Evolutionary conservation across 495 filamentous ascomycete genomes (phyloP), one percentile per base, ranked within the genome.

Genomic region (Astrocystis sublimbata): DNA sequence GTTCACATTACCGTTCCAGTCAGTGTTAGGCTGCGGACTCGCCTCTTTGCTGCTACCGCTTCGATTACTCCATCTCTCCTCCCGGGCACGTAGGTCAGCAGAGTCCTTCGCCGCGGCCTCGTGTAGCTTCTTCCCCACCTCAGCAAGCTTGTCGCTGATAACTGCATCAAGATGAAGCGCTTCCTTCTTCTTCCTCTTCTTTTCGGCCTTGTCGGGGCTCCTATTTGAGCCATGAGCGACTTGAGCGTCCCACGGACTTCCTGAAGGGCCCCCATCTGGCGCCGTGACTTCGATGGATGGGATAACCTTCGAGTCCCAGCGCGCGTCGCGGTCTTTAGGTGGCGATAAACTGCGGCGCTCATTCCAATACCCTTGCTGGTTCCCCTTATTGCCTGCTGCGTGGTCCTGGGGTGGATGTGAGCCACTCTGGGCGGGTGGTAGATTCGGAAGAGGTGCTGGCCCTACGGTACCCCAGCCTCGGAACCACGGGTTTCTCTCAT

Each of bases 251-350:
- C 41, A 40, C 12, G 3, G 6, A 36, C 30, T 42, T 36, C 50
- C 47, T 4, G 59, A 26, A 58, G 41, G 15, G 3, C 42, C 36
- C 33, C 53, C 40, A 24, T 55, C 43, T 17, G 45, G 61, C 17
- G 28, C 36, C 8, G 40, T 58, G 30, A 40, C 33, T 47, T 64
- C 65, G 28, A 56, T 42, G 9, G 45, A 47, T 28, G 67, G 67
- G 21, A 58, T 47, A n/a, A 70, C 61, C 17, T 72, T 72, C 13
- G 70, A 70, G 47, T 59, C 58, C 28, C 67, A 65, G 17, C 38
- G 67, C 2, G 31, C 50, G 21, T 69, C 65, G 38, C 50, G 62
- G 21, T 41, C 56, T 62, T 65, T 49, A 19, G 61, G 50, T 3
- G 53, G 36, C n/a, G 47, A 38, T 23, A 28, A 28, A 6, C 42